phyloP scores from a whole-genome alignment of 306 rosid species.

The Pachyrhizus erosus region DNA sequence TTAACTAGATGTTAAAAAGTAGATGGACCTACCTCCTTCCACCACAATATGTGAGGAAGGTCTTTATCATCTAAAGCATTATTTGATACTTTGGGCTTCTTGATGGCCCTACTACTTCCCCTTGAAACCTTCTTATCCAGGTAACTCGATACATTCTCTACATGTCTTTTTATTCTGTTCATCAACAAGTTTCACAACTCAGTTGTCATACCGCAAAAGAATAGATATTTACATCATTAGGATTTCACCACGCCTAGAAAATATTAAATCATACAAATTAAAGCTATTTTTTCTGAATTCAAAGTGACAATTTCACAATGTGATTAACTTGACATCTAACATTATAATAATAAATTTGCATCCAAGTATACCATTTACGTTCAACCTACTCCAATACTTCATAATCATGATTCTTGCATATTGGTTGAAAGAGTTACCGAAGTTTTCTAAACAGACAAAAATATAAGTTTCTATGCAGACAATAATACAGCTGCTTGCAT shows the following conservation, averaged over 20 bases:
- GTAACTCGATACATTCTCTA: conserved; percentile 48
- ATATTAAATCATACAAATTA: not conserved
- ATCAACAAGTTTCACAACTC: conserved; percentile 30
- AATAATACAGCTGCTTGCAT: not conserved
- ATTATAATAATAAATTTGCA: not conserved
- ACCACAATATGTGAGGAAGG: conserved; percentile 80
- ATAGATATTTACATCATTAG: conserved; percentile 17
- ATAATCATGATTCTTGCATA: conserved; percentile 25
- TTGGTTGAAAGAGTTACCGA: conserved; percentile 11
- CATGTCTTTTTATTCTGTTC: conserved; percentile 46
- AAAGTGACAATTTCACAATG: conserved; percentile 14
- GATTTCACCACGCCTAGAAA: conserved; percentile 27
- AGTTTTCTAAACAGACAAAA: not conserved
- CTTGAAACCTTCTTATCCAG: conserved; percentile 54
- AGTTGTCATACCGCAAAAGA: conserved; percentile 27
- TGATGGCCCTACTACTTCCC: conserved; percentile 61
- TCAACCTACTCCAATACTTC: not conserved
- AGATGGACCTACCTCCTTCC: conserved; percentile 74
- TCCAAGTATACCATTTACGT: not conserved
- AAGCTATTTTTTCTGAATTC: conserved; percentile 16
- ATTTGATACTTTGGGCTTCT: conserved; percentile 54
- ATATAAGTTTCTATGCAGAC: no score
- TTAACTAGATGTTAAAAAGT: not conserved
- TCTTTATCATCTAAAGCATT: conserved; percentile 67
- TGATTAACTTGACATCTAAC: conserved; percentile 9